Conservation (phyloP, 768 basidiomycete species). For the Crepidotus variabilis region DNA sequence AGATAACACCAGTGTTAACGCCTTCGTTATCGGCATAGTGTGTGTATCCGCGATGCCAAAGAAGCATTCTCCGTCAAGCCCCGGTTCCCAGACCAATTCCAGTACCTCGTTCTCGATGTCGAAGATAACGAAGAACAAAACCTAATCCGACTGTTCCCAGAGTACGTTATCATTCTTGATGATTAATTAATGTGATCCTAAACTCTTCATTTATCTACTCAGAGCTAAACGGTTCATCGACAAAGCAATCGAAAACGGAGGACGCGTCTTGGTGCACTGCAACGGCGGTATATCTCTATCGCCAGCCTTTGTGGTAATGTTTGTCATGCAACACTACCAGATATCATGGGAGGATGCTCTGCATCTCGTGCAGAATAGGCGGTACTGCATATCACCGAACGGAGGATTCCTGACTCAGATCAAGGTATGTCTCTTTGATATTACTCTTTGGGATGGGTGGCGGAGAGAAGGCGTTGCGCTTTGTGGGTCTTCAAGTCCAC, state of each 20-base stretch:
- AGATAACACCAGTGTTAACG: neutral
- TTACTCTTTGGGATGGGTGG: neutral
- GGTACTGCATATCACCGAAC: conserved; percentile 93
- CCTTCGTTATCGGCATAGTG: conserved; percentile 37
- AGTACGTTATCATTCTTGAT: conserved; percentile 38
- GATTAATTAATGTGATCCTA: neutral
- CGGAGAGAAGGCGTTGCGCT: too few relatives aligned
- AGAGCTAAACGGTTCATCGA: conserved; percentile 81
- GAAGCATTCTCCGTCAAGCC: conserved; percentile 89
- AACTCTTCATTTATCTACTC: neutral
- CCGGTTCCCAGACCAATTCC: conserved; percentile 76
- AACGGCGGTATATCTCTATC: conserved; percentile 89
- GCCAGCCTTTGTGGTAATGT: conserved; percentile 90
- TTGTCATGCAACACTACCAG: conserved; percentile 82
- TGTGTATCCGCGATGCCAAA: conserved; percentile 86
- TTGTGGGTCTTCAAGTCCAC: too few relatives aligned
- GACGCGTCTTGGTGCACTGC: conserved; percentile 84
- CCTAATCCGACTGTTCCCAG: conserved; percentile 86
- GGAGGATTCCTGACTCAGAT: conserved; percentile 90
- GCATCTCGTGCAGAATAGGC: conserved; percentile 83
- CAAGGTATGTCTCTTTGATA: conserved; percentile 50
- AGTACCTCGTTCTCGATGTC: conserved; percentile 80
- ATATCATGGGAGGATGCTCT: conserved; percentile 87
- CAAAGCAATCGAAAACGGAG: conserved; percentile 54
- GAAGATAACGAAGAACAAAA: conserved; percentile 95